These are phyloP conservation scores for Cyclostephanos tholiformis DNA, from an alignment of 108 stramenopile species.

Conservation along the genomic window DNA sequence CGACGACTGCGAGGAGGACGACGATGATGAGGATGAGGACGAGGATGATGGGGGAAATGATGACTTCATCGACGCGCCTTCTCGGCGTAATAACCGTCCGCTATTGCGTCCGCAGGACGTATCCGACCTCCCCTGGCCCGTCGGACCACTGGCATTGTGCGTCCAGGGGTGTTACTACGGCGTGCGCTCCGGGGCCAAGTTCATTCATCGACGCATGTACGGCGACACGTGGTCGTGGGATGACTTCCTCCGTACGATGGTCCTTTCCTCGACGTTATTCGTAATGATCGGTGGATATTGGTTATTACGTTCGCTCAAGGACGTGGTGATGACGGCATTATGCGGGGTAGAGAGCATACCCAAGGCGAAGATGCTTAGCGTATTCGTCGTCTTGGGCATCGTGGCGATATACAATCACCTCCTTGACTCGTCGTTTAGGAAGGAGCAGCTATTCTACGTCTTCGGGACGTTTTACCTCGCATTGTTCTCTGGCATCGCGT, in stretches of 20 bases:
- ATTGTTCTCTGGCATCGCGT: constrained; percentile 78
- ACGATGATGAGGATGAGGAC: constrained; percentile 48
- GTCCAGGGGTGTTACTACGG: constrained; percentile 37
- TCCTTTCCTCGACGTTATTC: constrained; percentile 91
- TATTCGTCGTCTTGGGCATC: constrained; percentile 90
- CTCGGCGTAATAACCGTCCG: constrained; percentile 34
- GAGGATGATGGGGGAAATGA: constrained; percentile 52
- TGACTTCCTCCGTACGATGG: constrained; percentile 89
- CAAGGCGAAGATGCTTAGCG: constrained; percentile 92
- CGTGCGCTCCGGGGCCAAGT: constrained; percentile 44
- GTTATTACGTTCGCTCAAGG: constrained; percentile 93
- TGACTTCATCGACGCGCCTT: constrained; percentile 71
- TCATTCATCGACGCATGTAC: constrained; percentile 76
- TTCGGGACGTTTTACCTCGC: constrained; percentile 93
- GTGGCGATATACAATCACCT: constrained; percentile 93
- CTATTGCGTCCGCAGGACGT: constrained; percentile 38
- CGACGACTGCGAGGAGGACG: constrained; percentile 33
- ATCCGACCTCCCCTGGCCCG: constrained; percentile 54
- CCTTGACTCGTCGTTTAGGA: constrained; percentile 81
- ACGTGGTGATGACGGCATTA: constrained; percentile 92
- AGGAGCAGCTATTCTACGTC: constrained; percentile 95
- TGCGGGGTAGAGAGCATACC: constrained; percentile 93
- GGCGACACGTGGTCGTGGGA: constrained; percentile 83
- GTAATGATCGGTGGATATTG: constrained; percentile 99
- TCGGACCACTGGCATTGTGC: constrained; percentile 41